These are phyloP conservation scores for Globisporangium nagaii DNA, from an alignment of 352 stramenopile species.

Conservation along the genomic window DNA sequence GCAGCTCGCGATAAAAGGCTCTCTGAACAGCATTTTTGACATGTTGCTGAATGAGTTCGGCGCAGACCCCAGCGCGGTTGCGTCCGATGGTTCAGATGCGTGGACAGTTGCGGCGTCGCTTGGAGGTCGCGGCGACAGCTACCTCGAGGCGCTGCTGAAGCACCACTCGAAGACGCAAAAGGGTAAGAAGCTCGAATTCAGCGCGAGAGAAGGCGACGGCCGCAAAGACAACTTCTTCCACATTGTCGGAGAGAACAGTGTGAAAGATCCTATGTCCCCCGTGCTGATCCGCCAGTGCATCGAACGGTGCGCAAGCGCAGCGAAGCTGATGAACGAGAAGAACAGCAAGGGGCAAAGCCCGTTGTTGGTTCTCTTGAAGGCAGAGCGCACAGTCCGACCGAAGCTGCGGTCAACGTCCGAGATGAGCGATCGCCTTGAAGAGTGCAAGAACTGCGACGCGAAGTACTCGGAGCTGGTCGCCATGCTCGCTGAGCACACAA, in stretches of 20 bases:
- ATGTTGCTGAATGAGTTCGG: slow-evolving; percentile 40
- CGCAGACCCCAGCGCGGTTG: slow-evolving; percentile 26
- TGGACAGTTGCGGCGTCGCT: slow-evolving; percentile 52
- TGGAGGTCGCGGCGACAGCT: slow-evolving; percentile 30
- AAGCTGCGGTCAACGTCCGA: slow-evolving; percentile 15
- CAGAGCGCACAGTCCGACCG: slow-evolving; percentile 17
- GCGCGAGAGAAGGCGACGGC: slow-evolving; percentile 9
- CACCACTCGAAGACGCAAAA: slow-evolving; percentile 27
- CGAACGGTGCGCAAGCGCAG: slow-evolving; percentile 20
- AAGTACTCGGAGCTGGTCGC: slow-evolving; percentile 40
- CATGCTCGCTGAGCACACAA: slow-evolving; percentile 46
- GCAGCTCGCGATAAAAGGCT: slow-evolving; percentile 47
- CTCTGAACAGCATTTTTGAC: slow-evolving; percentile 37
- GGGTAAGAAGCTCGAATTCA: slow-evolving; percentile 27
- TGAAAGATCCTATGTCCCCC: slow-evolving; percentile 14
- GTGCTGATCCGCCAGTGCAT: slow-evolving; percentile 34
- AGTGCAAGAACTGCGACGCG: slow-evolving; percentile 24
- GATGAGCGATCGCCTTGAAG: slow-evolving; percentile 33
- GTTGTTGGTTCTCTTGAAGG: slow-evolving; percentile 36
- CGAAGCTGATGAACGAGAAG: slow-evolving; percentile 42
- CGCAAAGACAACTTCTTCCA: slow-evolving; percentile 65
- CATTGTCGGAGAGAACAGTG: slow-evolving; percentile 24
- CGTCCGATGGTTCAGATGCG: slow-evolving; percentile 40
- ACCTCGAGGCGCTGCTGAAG: slow-evolving; percentile 44
- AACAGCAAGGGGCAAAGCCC: slow-evolving; percentile 41